Base-by-base conservation (phyloP, 352 stramenopile genomes). In the Pelagophyceae sp. region DNA sequence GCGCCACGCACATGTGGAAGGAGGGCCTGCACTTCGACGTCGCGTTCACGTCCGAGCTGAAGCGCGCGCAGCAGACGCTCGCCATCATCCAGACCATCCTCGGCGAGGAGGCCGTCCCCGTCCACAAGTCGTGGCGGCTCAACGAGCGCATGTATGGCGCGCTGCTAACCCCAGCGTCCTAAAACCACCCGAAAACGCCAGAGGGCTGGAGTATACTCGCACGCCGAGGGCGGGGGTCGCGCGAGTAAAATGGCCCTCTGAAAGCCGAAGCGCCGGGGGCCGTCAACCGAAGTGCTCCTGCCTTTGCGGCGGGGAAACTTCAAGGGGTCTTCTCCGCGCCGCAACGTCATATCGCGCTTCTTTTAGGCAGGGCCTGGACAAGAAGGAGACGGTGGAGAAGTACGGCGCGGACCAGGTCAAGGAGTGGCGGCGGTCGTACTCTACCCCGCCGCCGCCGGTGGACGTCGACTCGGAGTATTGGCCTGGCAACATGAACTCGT, bases 291-390 rank as follows among this genome's bases (percentile, higher is more conserved):
- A n/a, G n/a, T n/a, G n/a, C n/a, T n/a, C n/a, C n/a, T n/a, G n/a
- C n/a, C n/a, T n/a, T n/a, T n/a, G n/a, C n/a, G n/a, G n/a, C n/a
- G n/a, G n/a, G n/a, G n/a, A n/a, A n/a, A n/a, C n/a, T n/a, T n/a
- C n/a, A n/a, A n/a, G n/a, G n/a, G n/a, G n/a, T n/a, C n/a, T n/a
- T n/a, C n/a, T n/a, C n/a, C n/a, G n/a, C n/a, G n/a, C n/a, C n/a
- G n/a, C n/a, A n/a, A n/a, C n/a, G n/a, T n/a, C n/a, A n/a, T n/a
- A n/a, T n/a, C n/a, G n/a, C n/a, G n/a, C n/a, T n/a, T n/a, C n/a
- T n/a, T n/a, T n/a, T n/a, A n/a, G n/a, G n/a, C 95, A 96, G 82
- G 96, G 96, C n/a, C 85, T 99, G 5, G 95, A 99, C 88, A 99
- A 99, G 88, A 90, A 98, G 85, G 92, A 99, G 86, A 99, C 96